phyloP scores from a whole-genome alignment of 768 basidiomycete genomes.

The Cubamyces sp. region DNA sequence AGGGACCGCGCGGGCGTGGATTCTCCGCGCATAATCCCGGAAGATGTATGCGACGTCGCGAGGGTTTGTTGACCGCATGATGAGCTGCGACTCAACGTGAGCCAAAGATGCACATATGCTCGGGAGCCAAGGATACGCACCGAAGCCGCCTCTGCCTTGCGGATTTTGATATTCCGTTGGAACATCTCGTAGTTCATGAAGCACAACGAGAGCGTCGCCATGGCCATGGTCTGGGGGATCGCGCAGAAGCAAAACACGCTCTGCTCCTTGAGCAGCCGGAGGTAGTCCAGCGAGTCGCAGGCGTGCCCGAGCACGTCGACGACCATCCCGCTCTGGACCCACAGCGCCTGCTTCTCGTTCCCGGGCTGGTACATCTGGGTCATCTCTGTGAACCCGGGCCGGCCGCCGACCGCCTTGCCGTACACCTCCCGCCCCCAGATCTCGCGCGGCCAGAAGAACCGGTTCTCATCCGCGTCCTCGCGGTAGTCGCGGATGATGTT shows the following conservation, averaged over 20 bases:
- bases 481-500: conserved; percentile 97
- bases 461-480: conserved; percentile 83
- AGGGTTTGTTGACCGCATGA: conserved; percentile 91
- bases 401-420: conserved; percentile 40
- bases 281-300: conserved; percentile 87
- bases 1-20: conserved; percentile 79
- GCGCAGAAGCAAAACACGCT: conserved; percentile 96
- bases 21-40: conserved; percentile 76
- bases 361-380: conserved; percentile 64
- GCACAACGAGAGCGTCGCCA: conserved; percentile 89
- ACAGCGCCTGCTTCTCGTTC: conserved; percentile 67
- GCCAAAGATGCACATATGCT: not conserved
- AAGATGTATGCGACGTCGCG: conserved; percentile 90
- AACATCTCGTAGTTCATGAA: conserved; percentile 94
- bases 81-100: conserved; percentile 56
- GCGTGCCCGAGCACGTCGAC: conserved; percentile 86
- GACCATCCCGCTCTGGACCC: conserved; percentile 87
- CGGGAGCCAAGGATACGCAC: conserved; percentile 47
- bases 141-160: conserved; percentile 85
- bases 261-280: conserved; percentile 85
- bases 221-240: conserved; percentile 93
- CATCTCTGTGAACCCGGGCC: conserved; percentile 59
- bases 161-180: conserved; percentile 89
- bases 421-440: conserved; percentile 75
- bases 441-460: conserved; percentile 94